These are phyloP conservation scores for Thalassiosira profunda DNA, from an alignment of 108 stramenopile species.

Conservation along the genomic window DNA sequence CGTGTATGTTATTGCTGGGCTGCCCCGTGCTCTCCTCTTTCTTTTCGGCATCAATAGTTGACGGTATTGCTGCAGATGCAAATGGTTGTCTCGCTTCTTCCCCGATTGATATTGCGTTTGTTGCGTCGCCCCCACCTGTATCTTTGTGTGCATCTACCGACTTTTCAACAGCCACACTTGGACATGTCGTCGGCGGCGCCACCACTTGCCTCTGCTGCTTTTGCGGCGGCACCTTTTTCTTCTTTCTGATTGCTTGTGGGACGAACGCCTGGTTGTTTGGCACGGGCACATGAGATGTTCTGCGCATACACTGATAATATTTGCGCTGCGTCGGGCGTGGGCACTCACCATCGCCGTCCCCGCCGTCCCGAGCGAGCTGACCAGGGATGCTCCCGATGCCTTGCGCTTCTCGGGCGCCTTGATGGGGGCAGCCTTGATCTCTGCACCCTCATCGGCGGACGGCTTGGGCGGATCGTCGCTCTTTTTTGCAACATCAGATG, in stretches of 20 bases:
- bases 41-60: no score
- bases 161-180: no score
- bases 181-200: no score
- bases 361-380: slow-evolving; percentile 57
- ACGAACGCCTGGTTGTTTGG: slow-evolving; percentile 17
- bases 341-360: slow-evolving; percentile 72
- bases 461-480: no score
- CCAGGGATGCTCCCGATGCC: slow-evolving; percentile 36
- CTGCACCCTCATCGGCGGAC: neutral
- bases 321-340: slow-evolving; percentile 31
- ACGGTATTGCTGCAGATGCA: neutral
- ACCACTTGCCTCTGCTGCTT: no score
- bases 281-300: neutral
- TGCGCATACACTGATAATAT: neutral
- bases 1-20: no score
- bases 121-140: no score
- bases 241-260: slow-evolving; percentile 39
- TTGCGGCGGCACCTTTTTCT: slow-evolving; percentile 13
- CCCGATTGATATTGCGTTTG: neutral
- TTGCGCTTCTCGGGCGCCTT: neutral
- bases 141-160: no score
- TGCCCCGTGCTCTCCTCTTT: no score
- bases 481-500: no score
- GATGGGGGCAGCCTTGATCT: neutral
- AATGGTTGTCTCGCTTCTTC: neutral